phyloP scores from a whole-genome alignment of 2,329 filamentous ascomycete genomes.

The Ophiostoma australiae region DNA sequence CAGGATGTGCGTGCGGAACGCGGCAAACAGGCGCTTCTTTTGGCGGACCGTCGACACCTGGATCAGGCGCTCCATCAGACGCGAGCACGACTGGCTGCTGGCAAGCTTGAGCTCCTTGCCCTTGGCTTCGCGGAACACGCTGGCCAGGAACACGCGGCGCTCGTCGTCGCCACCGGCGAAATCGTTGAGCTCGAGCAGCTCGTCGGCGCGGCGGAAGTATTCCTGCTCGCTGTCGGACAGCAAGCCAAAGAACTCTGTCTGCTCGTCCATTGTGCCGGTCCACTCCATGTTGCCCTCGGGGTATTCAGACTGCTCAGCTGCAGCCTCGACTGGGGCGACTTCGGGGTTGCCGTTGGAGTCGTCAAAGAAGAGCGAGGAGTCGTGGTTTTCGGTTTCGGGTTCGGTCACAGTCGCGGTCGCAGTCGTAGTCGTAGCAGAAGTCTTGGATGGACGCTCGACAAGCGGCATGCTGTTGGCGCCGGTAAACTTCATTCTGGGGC shows the following conservation, averaged over 20 bases:
- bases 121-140: conserved; percentile 77
- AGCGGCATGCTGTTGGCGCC: conserved; percentile 23
- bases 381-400: neutral
- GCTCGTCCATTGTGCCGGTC: conserved; percentile 14
- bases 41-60: conserved; percentile 71
- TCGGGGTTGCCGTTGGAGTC: neutral
- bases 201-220: conserved; percentile 86
- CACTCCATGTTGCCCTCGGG: conserved; percentile 50
- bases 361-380: conserved; percentile 15
- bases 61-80: conserved; percentile 87
- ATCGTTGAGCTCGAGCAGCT: conserved; percentile 83
- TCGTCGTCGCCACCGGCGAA: conserved; percentile 69
- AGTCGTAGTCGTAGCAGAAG: neutral
- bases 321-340: neutral
- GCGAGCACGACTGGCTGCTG: conserved; percentile 90
- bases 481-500: conserved; percentile 13
- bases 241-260: conserved; percentile 81
- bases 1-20: conserved; percentile 80
- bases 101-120: conserved; percentile 96
- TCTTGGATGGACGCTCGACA: neutral
- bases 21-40: conserved; percentile 79
- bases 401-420: neutral
- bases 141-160: conserved; percentile 65
- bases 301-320: neutral
- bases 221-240: conserved; percentile 90